A percentile compares a stretch with the other conserved stretches of the same genome.
These are phyloP conservation scores for Lentinula sp. DNA, from an alignment of 768 basidiomycete species.

Conservation along the genomic window DNA sequence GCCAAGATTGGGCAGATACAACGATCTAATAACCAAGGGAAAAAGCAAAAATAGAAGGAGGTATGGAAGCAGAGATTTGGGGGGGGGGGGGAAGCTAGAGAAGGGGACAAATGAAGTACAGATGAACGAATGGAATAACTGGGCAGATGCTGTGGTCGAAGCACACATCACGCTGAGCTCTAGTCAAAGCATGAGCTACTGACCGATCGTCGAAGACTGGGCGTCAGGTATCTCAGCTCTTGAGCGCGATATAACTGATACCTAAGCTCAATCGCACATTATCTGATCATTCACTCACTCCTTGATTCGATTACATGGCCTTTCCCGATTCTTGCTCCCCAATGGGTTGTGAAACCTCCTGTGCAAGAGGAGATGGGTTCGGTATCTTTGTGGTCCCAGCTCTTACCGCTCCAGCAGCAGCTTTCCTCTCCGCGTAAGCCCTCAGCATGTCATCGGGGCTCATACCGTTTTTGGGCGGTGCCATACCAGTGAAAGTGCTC, in stretches of 20 bases:
- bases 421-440: slow-evolving; percentile 54
- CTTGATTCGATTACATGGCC: background rate
- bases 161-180: background rate
- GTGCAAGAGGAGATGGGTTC: background rate
- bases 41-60: background rate
- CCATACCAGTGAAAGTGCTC: background rate
- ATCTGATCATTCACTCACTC: background rate
- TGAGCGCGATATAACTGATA: background rate
- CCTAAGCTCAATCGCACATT: background rate
- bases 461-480: slow-evolving; percentile 12
- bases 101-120: background rate
- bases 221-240: background rate
- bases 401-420: background rate
- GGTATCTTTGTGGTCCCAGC: background rate
- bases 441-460: slow-evolving; percentile 67
- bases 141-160: background rate
- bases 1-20: background rate
- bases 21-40: background rate
- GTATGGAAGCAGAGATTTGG: background rate
- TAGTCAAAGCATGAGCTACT: background rate
- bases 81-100: no score
- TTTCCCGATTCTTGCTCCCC: background rate
- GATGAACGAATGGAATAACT: background rate
- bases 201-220: background rate
- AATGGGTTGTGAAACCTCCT: background rate